A percentile compares a stretch with the other conserved stretches of the same genome.
These are phyloP conservation scores for Suillus decipiens DNA, from an alignment of 768 basidiomycete species.

Conservation along the genomic window DNA sequence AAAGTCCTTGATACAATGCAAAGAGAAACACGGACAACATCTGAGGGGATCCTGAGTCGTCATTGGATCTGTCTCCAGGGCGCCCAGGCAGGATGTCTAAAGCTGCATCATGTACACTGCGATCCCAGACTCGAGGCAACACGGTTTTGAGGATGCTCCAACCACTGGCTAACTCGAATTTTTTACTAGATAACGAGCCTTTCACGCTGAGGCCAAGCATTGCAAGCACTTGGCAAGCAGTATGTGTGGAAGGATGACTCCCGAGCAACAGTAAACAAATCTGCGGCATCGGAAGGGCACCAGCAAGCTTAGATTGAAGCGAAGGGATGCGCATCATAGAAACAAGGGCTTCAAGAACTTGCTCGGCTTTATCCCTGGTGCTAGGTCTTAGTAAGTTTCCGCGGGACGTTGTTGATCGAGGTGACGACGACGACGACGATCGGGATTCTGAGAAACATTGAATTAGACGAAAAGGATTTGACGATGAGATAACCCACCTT, in stretches of 20 bases:
- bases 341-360: slow-evolving; percentile 65
- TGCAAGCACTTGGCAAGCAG: slow-evolving; percentile 59
- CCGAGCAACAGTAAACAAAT: slow-evolving; percentile 81
- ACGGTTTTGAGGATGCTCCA: slow-evolving; percentile 75
- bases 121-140: slow-evolving; percentile 70
- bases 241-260: slow-evolving; percentile 61
- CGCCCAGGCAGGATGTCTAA: slow-evolving; percentile 69
- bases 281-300: slow-evolving; percentile 74
- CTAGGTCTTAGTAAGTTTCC: slow-evolving; percentile 18
- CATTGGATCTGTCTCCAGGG: not conserved
- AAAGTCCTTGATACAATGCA: slow-evolving; percentile 3
- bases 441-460: slow-evolving; percentile 9
- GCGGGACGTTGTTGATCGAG: slow-evolving; percentile 9
- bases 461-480: not conserved
- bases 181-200: slow-evolving; percentile 65
- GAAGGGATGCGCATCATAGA: slow-evolving; percentile 57
- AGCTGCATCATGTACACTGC: slow-evolving; percentile 62
- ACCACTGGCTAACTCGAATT: slow-evolving; percentile 84
- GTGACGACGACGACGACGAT: slow-evolving; percentile 18
- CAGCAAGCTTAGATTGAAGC: slow-evolving; percentile 69
- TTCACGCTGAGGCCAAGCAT: slow-evolving; percentile 59
- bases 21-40: slow-evolving; percentile 7
- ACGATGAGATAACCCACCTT: slow-evolving; percentile 43
- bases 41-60: slow-evolving; percentile 2
- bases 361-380: slow-evolving; percentile 61